These are phyloP conservation scores for Eustoma russellianum DNA, from an alignment of 257 asterid genomes.

Conservation along the genomic window DNA sequence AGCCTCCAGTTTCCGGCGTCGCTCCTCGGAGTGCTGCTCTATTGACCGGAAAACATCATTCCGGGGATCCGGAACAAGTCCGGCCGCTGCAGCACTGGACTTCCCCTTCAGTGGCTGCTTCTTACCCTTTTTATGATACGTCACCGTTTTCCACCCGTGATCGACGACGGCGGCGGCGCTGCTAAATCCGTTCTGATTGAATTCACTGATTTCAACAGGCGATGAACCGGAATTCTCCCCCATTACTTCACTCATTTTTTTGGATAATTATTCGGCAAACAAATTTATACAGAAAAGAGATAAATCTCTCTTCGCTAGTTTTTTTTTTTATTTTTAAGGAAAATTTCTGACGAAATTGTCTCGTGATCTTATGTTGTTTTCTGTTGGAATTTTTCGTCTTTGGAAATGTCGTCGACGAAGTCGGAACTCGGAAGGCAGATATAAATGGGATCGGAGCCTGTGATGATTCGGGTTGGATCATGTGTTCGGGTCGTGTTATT, in stretches of 20 bases:
- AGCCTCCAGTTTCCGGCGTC: slow-evolving; percentile 11
- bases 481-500: not conserved
- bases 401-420: slow-evolving; percentile 2
- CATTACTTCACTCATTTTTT: slow-evolving; percentile 1
- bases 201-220: slow-evolving; percentile 2
- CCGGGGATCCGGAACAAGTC: slow-evolving; percentile 5
- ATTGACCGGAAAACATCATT: slow-evolving; percentile 20
- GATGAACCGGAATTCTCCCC: slow-evolving; percentile 6
- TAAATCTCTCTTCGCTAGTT: not conserved
- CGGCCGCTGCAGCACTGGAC: not conserved
- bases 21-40: slow-evolving; percentile 23
- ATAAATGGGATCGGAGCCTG: too few relatives aligned
- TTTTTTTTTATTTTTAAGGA: not conserved
- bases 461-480: too few relatives aligned
- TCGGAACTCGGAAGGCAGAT: not conserved
- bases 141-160: slow-evolving; percentile 31
- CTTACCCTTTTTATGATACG: slow-evolving; percentile 20
- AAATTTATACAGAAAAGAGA: not conserved
- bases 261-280: not conserved
- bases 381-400: slow-evolving; percentile 2
- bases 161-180: slow-evolving; percentile 7
- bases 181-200: not conserved
- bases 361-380: not conserved
- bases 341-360: not conserved
- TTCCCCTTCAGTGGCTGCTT: slow-evolving; percentile 7